These are phyloP conservation scores for Pichia sp. DNA, from an alignment of 1,139 yeast species.

Conservation along the genomic window DNA sequence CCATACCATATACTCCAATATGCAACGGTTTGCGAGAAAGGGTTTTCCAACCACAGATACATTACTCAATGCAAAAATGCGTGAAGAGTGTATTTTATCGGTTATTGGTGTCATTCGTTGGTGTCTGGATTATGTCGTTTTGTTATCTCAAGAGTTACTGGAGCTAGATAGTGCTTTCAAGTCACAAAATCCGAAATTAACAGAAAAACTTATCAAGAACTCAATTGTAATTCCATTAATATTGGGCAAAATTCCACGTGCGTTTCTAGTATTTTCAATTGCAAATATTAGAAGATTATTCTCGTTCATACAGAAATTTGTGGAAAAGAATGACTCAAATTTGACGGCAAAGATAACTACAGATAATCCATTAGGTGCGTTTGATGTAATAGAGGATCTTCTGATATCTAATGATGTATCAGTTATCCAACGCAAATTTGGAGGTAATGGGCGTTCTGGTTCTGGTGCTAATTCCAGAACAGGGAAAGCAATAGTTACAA, in stretches of 20 bases:
- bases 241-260: constrained; percentile 66
- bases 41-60: constrained; percentile 39
- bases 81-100: constrained; percentile 57
- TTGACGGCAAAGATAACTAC: constrained; percentile 26
- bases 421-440: constrained; percentile 16
- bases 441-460: constrained; percentile 9
- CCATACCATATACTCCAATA: constrained; percentile 54
- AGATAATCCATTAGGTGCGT: constrained; percentile 31
- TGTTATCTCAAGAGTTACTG: constrained; percentile 63
- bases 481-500: constrained; percentile 39
- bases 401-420: constrained; percentile 37
- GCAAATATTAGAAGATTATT: constrained; percentile 67
- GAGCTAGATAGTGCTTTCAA: constrained; percentile 28
- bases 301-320: constrained; percentile 42
- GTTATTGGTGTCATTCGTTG: constrained; percentile 73
- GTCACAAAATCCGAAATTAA: constrained; percentile 20
- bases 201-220: constrained; percentile 22
- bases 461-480: constrained; percentile 19
- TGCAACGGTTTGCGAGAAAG: constrained; percentile 39
- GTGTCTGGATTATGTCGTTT: constrained; percentile 67
- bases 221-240: constrained; percentile 47
- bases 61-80: constrained; percentile 48
- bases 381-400: constrained; percentile 36
- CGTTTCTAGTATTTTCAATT: constrained; percentile 63
- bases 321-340: constrained; percentile 31